phyloP scores from a whole-genome alignment of 305 asterid species.

The Solanum hybrid region DNA sequence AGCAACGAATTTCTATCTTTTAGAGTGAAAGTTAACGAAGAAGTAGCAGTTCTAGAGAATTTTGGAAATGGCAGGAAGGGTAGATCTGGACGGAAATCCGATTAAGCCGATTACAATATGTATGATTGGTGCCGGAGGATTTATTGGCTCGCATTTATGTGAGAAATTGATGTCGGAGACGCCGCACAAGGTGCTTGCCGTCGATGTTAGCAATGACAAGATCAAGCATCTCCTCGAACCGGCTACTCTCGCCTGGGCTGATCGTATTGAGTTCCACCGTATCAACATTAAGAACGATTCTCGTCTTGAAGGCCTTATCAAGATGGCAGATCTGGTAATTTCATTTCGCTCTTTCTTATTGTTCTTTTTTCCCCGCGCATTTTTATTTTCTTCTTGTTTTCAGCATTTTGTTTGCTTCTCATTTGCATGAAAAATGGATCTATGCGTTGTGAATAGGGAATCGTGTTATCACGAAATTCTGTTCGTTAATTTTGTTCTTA shows the following conservation, averaged over 20 bases:
- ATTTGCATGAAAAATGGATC: not conserved
- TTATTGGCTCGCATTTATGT: conserved; percentile 95
- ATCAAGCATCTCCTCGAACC: conserved; percentile 84
- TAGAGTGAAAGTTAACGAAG: not conserved
- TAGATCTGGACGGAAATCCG: conserved; percentile 88
- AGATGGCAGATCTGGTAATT: conserved; percentile 78
- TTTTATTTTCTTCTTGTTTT: not conserved
- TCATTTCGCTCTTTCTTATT: not conserved
- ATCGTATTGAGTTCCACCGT: conserved; percentile 88
- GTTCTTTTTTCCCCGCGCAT: not conserved
- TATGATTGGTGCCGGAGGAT: conserved; percentile 97
- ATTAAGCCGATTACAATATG: conserved; percentile 76
- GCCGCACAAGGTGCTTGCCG: conserved; percentile 71
- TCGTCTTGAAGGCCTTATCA: conserved; percentile 93
- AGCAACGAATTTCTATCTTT: not conserved
- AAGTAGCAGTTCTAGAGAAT: not conserved
- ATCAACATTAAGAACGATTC: conserved; percentile 85
- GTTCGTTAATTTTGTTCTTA: not conserved
- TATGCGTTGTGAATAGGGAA: not conserved
- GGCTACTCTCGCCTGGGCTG: conserved; percentile 38
- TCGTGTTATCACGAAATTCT: not conserved
- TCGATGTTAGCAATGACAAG: conserved; percentile 81
- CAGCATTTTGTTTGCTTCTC: not conserved
- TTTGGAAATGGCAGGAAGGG: conserved; percentile 59
- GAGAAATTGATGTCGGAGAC: conserved; percentile 83